Conservation (phyloP, 1,139 yeast genomes). For the Scheffersomyces illinoinensis region DNA sequence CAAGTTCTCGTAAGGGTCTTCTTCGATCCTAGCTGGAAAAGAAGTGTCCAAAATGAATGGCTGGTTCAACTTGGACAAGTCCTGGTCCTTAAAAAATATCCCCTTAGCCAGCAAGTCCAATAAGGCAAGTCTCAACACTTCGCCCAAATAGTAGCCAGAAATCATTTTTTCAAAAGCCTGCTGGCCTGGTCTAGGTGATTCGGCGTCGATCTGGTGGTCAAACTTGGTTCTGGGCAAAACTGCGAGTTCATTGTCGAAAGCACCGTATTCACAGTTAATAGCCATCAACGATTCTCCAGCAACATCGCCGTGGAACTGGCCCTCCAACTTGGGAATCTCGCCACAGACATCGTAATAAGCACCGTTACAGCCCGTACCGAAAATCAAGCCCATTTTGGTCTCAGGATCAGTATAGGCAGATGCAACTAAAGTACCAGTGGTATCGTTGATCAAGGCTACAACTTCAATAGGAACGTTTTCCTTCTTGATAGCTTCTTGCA, state of each 20-base stretch:
- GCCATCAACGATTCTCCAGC: constrained; percentile 76
- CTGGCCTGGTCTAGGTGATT: constrained; percentile 95
- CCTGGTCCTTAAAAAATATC: constrained; percentile 68
- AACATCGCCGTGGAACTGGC: constrained; percentile 65
- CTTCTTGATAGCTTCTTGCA: constrained; percentile 70
- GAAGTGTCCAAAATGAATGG: constrained; percentile 86
- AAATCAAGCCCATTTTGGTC: constrained; percentile 92
- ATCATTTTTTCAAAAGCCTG: constrained; percentile 97
- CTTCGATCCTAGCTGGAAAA: constrained; percentile 82
- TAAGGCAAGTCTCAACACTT: constrained; percentile 78
- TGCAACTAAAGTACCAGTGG: constrained; percentile 96
- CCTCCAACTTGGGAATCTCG: constrained; percentile 82
- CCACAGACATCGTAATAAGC: constrained; percentile 84
- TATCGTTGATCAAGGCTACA: constrained; percentile 92
- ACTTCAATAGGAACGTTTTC: constrained; percentile 75
- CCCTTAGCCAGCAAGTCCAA: constrained; percentile 67
- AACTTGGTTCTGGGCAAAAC: constrained; percentile 88
- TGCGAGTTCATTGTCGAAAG: constrained; percentile 87
- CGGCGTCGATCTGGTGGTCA: constrained; percentile 75
- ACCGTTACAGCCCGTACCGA: constrained; percentile 98
- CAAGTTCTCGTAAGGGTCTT: constrained; percentile 86
- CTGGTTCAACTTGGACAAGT: constrained; percentile 54
- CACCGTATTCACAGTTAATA: constrained; percentile 97
- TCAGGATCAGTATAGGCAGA: constrained; percentile 88
- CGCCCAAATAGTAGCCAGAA: constrained; percentile 95